These are phyloP conservation scores for Purpureocillium lavendulum DNA, from an alignment of 2,329 filamentous ascomycete genomes.

Conservation along the genomic window DNA sequence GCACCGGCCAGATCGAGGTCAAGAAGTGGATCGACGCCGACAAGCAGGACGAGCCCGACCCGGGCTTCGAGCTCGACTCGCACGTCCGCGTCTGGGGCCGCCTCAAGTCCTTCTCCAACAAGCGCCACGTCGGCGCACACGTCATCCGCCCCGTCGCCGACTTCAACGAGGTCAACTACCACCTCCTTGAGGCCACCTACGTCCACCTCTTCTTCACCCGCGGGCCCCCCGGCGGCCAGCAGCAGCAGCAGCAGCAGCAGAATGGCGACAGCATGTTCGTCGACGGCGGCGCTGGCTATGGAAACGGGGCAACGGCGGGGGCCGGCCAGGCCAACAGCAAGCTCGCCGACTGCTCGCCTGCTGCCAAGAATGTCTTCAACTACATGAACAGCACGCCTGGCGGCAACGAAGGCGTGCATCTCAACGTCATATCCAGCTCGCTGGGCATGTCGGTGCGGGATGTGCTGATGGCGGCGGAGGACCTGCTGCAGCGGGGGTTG, in stretches of 20 bases:
- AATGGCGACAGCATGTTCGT: constrained; percentile 48
- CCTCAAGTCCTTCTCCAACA: constrained; percentile 76
- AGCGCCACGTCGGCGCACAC: constrained; percentile 72
- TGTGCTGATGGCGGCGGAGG: constrained; percentile 70
- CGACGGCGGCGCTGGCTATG: constrained; percentile 35
- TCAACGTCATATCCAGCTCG: constrained; percentile 64
- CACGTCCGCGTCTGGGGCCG: constrained; percentile 84
- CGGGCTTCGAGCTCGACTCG: constrained; percentile 59
- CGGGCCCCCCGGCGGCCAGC: constrained; percentile 45
- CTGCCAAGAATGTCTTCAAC: constrained; percentile 63
- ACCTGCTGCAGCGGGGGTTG: constrained; percentile 63
- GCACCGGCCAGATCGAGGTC: constrained; percentile 85
- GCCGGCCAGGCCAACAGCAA: constrained; percentile 29
- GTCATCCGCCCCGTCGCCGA: constrained; percentile 73
- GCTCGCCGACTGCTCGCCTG: constrained; percentile 39
- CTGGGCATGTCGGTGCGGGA: constrained; percentile 60
- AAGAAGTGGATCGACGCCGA: constrained; percentile 75
- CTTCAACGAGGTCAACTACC: constrained; percentile 89
- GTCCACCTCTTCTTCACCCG: constrained; percentile 79
- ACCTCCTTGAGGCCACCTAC: constrained; percentile 81
- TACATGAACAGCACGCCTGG: constrained; percentile 59
- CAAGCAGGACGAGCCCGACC: constrained; percentile 36
- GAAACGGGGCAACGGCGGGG: constrained; percentile 24
- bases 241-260: constrained; percentile 15
- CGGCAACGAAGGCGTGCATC: constrained; percentile 75